Evolutionary conservation across 768 basidiomycete genomes (phyloP).

Genomic region (Lentinula boryana): DNA sequence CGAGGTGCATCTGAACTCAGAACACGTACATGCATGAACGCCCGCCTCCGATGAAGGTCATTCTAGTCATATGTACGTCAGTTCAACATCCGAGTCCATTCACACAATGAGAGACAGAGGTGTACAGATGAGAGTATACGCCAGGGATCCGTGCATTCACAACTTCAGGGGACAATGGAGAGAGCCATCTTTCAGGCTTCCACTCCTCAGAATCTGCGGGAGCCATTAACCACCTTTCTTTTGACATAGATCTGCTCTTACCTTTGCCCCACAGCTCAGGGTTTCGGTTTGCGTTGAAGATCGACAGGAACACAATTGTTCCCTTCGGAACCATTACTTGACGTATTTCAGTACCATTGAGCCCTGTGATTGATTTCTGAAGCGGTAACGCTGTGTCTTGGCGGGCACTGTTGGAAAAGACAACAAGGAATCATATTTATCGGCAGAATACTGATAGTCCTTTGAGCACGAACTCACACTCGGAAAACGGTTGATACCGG

Average conservation of each 20-base stretch:
- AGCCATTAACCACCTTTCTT: no score
- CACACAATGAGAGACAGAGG: not conserved
- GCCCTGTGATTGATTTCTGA: constrained; percentile 21
- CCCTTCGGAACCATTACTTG: constrained; percentile 21
- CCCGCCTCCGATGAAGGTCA: constrained; percentile 38
- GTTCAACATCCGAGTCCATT: not conserved
- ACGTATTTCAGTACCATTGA: constrained; percentile 20
- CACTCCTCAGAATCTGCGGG: constrained; percentile 32
- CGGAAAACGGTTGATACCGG: constrained; percentile 17
- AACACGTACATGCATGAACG: constrained; percentile 31
- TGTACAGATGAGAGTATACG: constrained; percentile 29
- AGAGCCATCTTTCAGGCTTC: constrained; percentile 42
- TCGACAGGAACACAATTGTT: constrained; percentile 21
- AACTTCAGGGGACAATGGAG: constrained; percentile 24
- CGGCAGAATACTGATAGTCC: no score
- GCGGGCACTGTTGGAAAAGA: constrained; percentile 18
- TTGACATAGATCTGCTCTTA: not conserved
- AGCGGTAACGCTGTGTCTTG: constrained; percentile 30
- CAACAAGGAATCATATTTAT: not conserved
- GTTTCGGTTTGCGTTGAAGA: constrained; percentile 26
- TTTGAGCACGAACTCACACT: constrained; percentile 15
- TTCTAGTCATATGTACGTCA: constrained; percentile 17
- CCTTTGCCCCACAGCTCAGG: constrained; percentile 30
- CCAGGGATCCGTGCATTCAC: constrained; percentile 27
- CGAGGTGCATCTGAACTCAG: no score